phyloP scores from a whole-genome alignment of 1,139 yeast genomes.

The Candida sojae region DNA sequence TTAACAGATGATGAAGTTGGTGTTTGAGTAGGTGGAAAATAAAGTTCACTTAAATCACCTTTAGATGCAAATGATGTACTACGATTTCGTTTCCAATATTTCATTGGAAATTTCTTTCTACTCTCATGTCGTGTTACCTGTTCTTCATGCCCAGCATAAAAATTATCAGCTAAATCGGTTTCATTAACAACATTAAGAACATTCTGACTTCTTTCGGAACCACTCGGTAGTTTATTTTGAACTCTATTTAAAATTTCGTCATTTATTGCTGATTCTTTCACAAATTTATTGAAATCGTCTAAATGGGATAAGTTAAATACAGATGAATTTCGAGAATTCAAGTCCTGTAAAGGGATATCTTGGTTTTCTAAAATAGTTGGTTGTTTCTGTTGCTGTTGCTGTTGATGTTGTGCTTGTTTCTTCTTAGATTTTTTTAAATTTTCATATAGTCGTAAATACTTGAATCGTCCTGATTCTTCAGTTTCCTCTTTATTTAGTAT shows the following conservation, averaged over 20 bases:
- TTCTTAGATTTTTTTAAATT: slow-evolving; percentile 17
- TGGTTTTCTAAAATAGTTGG: slow-evolving; percentile 16
- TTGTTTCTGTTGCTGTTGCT: slow-evolving; percentile 10
- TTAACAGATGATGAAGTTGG: slow-evolving; percentile 12
- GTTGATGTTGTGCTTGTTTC: slow-evolving; percentile 10
- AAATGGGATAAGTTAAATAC: slow-evolving; percentile 36
- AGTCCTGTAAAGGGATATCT: slow-evolving; percentile 29
- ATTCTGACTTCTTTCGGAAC: slow-evolving; percentile 10
- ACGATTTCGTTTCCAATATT: slow-evolving; percentile 14
- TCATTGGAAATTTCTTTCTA: background rate
- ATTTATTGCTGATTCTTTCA: slow-evolving; percentile 38
- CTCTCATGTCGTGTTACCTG: slow-evolving; percentile 9
- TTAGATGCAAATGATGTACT: slow-evolving; percentile 8
- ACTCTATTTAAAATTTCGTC: slow-evolving; percentile 29
- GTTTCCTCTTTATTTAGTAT: slow-evolving; percentile 10
- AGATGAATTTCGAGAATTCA: slow-evolving; percentile 23
- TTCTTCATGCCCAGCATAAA: slow-evolving; percentile 23
- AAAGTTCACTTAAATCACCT: slow-evolving; percentile 13
- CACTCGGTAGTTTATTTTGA: slow-evolving; percentile 11
- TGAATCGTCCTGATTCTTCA: slow-evolving; percentile 27
- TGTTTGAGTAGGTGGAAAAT: slow-evolving; percentile 10
- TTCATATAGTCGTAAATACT: slow-evolving; percentile 30
- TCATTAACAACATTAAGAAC: slow-evolving; percentile 31
- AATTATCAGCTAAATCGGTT: slow-evolving; percentile 30
- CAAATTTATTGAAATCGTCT: slow-evolving; percentile 39